Evolutionary conservation across 108 stramenopile genomes (phyloP).

Genomic region (Cyclotella atomus): DNA sequence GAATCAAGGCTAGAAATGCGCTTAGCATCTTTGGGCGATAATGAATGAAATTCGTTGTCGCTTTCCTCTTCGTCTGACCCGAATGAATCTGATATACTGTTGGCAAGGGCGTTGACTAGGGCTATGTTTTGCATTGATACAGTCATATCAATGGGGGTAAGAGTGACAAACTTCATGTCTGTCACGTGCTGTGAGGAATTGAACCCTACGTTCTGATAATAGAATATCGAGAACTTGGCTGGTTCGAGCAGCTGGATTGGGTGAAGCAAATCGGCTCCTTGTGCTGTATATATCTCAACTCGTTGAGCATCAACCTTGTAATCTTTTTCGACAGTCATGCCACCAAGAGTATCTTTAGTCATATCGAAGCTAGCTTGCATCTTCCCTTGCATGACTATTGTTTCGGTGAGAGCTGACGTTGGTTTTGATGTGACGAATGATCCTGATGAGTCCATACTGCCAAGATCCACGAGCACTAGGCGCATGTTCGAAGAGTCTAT

Average conservation of each 20-base stretch:
- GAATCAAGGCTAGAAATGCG: constrained; percentile 64
- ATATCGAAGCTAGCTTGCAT: constrained; percentile 57
- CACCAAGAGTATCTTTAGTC: constrained; percentile 29
- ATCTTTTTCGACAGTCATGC: constrained; percentile 45
- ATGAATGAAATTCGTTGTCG: constrained; percentile 24
- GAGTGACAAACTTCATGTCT: constrained; percentile 69
- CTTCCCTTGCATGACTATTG: constrained; percentile 71
- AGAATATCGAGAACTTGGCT: constrained; percentile 62
- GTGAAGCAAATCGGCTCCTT: constrained; percentile 63
- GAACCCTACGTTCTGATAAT: constrained; percentile 35
- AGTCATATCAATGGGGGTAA: constrained; percentile 64
- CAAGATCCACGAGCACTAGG: constrained; percentile 48
- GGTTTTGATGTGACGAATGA: constrained; percentile 21
- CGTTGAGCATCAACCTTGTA: constrained; percentile 61
- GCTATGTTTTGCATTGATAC: constrained; percentile 87
- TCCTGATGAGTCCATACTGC: constrained; percentile 38
- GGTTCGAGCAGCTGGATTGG: constrained; percentile 88
- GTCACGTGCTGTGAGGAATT: constrained; percentile 34
- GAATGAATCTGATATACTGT: constrained; percentile 65
- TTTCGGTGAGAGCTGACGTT: constrained; percentile 54
- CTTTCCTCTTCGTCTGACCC: background rate
- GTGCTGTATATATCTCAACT: constrained; percentile 83
- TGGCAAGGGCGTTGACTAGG: constrained; percentile 68
- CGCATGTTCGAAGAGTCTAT: constrained; percentile 48
- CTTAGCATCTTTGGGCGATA: constrained; percentile 55